phyloP scores from a whole-genome alignment of 805 yeast genomes.

The Zygosaccharomyces kombuchaensis region DNA sequence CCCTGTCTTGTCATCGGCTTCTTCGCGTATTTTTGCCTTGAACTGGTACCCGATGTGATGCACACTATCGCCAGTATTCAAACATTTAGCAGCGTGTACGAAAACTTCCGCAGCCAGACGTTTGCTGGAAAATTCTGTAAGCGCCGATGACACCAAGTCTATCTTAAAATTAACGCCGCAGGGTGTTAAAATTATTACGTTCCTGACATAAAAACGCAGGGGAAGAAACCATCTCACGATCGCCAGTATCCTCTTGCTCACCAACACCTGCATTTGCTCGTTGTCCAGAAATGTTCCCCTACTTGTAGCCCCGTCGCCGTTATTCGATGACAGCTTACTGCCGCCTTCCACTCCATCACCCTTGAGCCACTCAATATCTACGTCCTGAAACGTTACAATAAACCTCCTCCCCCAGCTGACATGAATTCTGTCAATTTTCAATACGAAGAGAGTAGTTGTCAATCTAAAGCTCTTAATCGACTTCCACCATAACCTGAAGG shows the following conservation, averaged over 20 bases:
- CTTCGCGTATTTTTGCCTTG: conserved; percentile 10
- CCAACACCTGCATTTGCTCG: conserved; percentile 9
- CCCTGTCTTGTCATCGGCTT: not conserved
- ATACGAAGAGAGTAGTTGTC: conserved; percentile 10
- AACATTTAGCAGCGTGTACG: conserved; percentile 17
- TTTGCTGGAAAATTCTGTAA: conserved; percentile 15
- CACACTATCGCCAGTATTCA: conserved; percentile 14
- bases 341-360: not conserved
- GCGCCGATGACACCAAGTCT: conserved; percentile 19
- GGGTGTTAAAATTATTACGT: conserved; percentile 9
- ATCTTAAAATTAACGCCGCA: conserved; percentile 10
- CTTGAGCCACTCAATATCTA: conserved; percentile 13
- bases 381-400: conserved; percentile 18
- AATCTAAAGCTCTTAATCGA: conserved; percentile 16
- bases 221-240: conserved; percentile 17
- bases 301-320: not conserved
- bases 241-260: conserved; percentile 9
- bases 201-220: conserved; percentile 13
- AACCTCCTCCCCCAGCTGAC: conserved; percentile 22
- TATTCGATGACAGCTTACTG: not conserved
- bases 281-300: not conserved
- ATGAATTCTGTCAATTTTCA: conserved; percentile 17
- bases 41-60: conserved; percentile 21
- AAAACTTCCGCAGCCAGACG: conserved; percentile 19
- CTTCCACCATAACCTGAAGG: conserved; percentile 20